phyloP scores from a whole-genome alignment of 306 rosid genomes.

The Prunus armeniaca region DNA sequence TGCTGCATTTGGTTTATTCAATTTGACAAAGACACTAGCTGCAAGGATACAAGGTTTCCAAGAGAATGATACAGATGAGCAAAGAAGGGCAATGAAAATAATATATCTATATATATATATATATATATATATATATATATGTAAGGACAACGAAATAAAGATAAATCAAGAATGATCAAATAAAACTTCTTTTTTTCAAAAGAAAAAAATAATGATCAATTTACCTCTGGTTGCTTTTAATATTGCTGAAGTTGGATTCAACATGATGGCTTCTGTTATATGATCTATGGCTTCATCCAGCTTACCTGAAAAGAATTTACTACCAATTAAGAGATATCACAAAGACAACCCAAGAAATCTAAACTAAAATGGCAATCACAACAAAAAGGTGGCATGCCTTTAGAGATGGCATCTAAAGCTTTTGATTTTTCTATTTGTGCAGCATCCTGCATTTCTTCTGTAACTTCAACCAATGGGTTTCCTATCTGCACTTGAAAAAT shows the following conservation, averaged over 20 bases:
- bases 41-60: slow-evolving; percentile 23
- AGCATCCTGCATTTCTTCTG: slow-evolving; percentile 62
- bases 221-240: slow-evolving; percentile 81
- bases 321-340: slow-evolving; percentile 1
- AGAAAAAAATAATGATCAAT: not conserved
- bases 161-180: not conserved
- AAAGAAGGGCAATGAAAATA: slow-evolving; percentile 9
- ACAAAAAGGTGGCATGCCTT: slow-evolving; percentile 40
- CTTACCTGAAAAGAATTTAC: slow-evolving; percentile 45
- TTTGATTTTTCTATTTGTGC: slow-evolving; percentile 59
- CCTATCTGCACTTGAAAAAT: slow-evolving; percentile 59
- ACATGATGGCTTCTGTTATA: slow-evolving; percentile 72
- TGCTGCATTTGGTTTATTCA: slow-evolving; percentile 86
- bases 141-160: not conserved
- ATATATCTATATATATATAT: not conserved
- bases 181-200: no score
- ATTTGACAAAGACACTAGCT: slow-evolving; percentile 61
- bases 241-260: slow-evolving; percentile 78
- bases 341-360: slow-evolving; percentile 13
- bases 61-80: slow-evolving; percentile 7
- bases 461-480: slow-evolving; percentile 51
- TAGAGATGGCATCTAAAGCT: slow-evolving; percentile 53
- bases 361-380: not conserved
- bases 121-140: not conserved
- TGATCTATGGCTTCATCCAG: slow-evolving; percentile 64